Evolutionary conservation across 495 filamentous ascomycete genomes (phyloP).

Genomic region (Podospora pseudopauciseta): DNA sequence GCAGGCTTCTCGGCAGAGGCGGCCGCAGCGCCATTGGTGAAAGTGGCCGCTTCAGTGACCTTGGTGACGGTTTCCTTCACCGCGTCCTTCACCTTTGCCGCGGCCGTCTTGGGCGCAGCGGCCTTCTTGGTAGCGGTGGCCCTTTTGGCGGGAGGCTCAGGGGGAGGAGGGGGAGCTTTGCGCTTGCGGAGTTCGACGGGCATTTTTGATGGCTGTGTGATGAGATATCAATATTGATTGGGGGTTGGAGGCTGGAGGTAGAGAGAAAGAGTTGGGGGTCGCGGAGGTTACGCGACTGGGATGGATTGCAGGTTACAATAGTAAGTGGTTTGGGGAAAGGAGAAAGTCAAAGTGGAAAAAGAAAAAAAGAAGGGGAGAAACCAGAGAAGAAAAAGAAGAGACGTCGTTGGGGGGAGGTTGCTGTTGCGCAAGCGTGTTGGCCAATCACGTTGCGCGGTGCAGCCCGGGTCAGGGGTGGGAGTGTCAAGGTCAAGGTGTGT

Average conservation of each 20-base stretch:
- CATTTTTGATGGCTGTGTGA: constrained; percentile 32
- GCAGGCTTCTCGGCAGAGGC: constrained; percentile 28
- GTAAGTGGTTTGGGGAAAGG: constrained; percentile 5
- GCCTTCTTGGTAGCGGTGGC: constrained; percentile 41
- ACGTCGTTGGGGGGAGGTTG: constrained; percentile 32
- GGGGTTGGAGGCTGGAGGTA: not conserved
- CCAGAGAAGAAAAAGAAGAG: constrained; percentile 19
- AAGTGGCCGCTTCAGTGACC: constrained; percentile 40
- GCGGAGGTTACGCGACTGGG: constrained; percentile 15
- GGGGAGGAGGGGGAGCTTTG: constrained; percentile 59
- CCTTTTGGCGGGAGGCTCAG: constrained; percentile 54
- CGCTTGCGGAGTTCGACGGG: constrained; percentile 69
- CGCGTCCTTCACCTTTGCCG: constrained; percentile 45
- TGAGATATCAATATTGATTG: constrained; percentile 6
- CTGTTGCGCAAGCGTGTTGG: constrained; percentile 30
- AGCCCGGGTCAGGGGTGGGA: not conserved
- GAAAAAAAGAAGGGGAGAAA: constrained; percentile 8
- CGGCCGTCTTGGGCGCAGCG: constrained; percentile 16
- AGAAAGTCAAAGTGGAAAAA: constrained; percentile 3
- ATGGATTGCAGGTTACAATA: constrained; percentile 1
- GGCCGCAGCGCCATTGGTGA: constrained; percentile 34
- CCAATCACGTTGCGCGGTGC: constrained; percentile 29
- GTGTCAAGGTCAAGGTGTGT: not conserved
- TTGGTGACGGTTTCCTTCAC: constrained; percentile 37
- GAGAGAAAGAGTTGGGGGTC: constrained; percentile 8